These are phyloP conservation scores for Pulveroboletus sp. DNA, from an alignment of 768 basidiomycete species.

Conservation along the genomic window DNA sequence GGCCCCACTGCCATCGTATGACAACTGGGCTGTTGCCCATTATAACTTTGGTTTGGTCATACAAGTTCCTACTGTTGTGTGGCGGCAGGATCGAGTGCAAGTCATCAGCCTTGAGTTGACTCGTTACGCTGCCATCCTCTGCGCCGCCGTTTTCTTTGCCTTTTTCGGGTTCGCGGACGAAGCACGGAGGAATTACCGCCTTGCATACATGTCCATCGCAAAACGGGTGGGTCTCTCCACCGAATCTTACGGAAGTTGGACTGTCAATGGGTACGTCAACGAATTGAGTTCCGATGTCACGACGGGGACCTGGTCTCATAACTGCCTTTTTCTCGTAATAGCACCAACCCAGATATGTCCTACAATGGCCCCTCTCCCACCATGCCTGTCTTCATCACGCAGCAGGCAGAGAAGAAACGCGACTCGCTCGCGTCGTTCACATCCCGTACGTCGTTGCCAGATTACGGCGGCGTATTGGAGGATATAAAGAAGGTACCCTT, in stretches of 20 bases:
- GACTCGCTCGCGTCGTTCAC: constrained; percentile 48
- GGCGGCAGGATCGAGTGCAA: constrained; percentile 29
- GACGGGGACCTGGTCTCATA: not conserved
- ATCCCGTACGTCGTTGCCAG: constrained; percentile 38
- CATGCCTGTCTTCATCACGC: constrained; percentile 45
- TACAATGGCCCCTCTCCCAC: constrained; percentile 17
- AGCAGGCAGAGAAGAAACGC: constrained; percentile 41
- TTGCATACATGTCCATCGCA: constrained; percentile 35
- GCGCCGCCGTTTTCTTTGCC: constrained; percentile 56
- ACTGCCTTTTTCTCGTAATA: not conserved
- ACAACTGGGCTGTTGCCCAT: constrained; percentile 47
- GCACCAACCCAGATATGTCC: constrained; percentile 22
- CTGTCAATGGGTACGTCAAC: constrained; percentile 25
- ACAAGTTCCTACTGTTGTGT: constrained; percentile 37
- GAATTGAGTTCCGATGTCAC: not conserved
- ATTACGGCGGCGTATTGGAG: constrained; percentile 34
- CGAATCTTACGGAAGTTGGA: constrained; percentile 21
- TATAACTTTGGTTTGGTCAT: constrained; percentile 35
- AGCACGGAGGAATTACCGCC: constrained; percentile 53
- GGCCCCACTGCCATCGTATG: constrained; percentile 32
- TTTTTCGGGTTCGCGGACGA: constrained; percentile 73
- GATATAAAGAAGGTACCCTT: constrained; percentile 21
- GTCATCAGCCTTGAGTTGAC: constrained; percentile 34
- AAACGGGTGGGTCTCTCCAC: constrained; percentile 32
- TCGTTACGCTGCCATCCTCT: constrained; percentile 46